phyloP scores from a whole-genome alignment of 306 rosid species.

The Quercus glauca region DNA sequence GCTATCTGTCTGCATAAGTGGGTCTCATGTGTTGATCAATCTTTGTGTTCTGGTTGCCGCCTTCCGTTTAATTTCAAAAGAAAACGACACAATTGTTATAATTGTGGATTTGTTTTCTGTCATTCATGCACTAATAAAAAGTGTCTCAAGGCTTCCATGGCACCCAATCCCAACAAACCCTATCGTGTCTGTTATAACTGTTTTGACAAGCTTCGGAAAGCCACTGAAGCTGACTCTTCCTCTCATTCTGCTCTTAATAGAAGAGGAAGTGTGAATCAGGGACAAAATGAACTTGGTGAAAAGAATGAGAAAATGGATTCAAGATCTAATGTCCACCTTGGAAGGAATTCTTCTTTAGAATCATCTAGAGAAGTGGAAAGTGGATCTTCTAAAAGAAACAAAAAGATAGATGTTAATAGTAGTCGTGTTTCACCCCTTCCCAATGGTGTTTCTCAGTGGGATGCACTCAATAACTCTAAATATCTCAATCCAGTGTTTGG shows the following conservation, averaged over 20 bases:
- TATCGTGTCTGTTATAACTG: slow-evolving; percentile 98
- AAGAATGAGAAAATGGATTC: slow-evolving; percentile 80
- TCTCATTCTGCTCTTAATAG: slow-evolving; percentile 76
- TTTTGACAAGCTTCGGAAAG: slow-evolving; percentile 73
- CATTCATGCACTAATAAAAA: slow-evolving; percentile 98
- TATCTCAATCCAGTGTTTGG: slow-evolving; percentile 96
- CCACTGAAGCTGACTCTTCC: slow-evolving; percentile 69
- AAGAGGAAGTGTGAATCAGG: slow-evolving; percentile 87
- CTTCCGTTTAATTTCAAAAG: slow-evolving; percentile 93
- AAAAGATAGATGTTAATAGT: slow-evolving; percentile 87
- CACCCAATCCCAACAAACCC: slow-evolving; percentile 96
- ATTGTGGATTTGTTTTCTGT: slow-evolving; percentile 96
- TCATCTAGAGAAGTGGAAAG: slow-evolving; percentile 81
- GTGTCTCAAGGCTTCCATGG: slow-evolving; percentile 95
- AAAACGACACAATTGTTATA: slow-evolving; percentile 95
- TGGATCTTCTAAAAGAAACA: slow-evolving; percentile 86
- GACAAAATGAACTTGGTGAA: slow-evolving; percentile 60
- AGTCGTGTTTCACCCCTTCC: slow-evolving; percentile 97
- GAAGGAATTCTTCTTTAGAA: slow-evolving; percentile 71
- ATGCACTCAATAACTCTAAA: slow-evolving; percentile 77
- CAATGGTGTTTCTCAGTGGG: slow-evolving; percentile 91
- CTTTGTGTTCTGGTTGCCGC: slow-evolving; percentile 98
- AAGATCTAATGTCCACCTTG: slow-evolving; percentile 71
- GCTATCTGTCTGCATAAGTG: slow-evolving; percentile 98
- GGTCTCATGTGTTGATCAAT: slow-evolving; percentile 99